Evolutionary conservation across 2,329 filamentous ascomycete species (phyloP), one percentile per base, ranked within the genome.

Genomic region (Coniochaeta prunicola): DNA sequence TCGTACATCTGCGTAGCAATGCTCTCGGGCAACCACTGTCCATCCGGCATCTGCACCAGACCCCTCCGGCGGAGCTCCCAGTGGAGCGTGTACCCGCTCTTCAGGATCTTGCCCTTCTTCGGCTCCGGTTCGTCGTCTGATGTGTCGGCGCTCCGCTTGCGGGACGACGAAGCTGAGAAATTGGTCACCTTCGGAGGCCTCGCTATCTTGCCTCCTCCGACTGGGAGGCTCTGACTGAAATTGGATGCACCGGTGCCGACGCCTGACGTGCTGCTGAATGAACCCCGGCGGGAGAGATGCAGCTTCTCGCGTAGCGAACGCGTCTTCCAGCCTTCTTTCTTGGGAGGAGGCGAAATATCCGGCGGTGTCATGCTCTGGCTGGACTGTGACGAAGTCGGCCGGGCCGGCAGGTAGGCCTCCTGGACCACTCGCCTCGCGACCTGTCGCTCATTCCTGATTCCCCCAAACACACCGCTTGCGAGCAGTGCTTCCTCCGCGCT

Each of bases 21-120:
- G 2, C 74, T 73, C 61, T 84, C 80, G 6, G 80, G 81, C 2
- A 82, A 64, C 61, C 79, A 80, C 54, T 78, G 76, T n/a, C 81
- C 76, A 61, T 84, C 76, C 4, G 78, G 74, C 74, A 82, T 77
- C 61, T 76, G 78, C 2, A 81, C 78, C 19, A 83, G 74, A 3
- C 66, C 66, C 1, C 66, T 60, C 4, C 61, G 61, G 15, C 66
- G 60, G 6, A 74, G 61, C 31, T 70, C 68, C 72, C 73, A 76
- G 59, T 76, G 74, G 1, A 67, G 67, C 13, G 17, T 21, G 30
- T 24, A 24, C 4, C 53, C 53, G 24, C 73, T 70, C 10, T 66
- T 66, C 10, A 68, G 61, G 28, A 61, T 66, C 17, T 67, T 60
- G 50, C 60, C 65, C 40, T 66, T 54, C 59, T 73, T 74, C 2